Percentiles rank a stretch among this genome's conserved stretches.
Evolutionary conservation across 495 filamentous ascomycete species (phyloP).

Genomic region (Penicillium flavigenum): DNA sequence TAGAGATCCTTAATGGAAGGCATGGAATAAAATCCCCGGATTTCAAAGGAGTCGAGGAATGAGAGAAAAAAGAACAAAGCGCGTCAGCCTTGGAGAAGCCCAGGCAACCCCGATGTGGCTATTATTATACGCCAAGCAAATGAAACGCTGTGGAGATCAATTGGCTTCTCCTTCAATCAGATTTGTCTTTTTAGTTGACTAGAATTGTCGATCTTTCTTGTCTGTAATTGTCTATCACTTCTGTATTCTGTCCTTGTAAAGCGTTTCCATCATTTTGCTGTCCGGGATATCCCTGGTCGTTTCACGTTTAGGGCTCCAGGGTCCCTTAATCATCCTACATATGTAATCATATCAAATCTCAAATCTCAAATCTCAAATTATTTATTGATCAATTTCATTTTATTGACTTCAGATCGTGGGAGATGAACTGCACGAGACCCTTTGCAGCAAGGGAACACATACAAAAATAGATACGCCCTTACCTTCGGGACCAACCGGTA

Average conservation of each 20-base stretch:
- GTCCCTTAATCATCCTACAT: neutral
- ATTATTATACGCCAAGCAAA: slow-evolving; percentile 10
- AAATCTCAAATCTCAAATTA: neutral
- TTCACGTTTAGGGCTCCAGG: no score
- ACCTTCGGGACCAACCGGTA: neutral
- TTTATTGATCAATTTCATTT: neutral
- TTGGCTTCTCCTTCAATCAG: slow-evolving; percentile 8
- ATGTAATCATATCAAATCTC: neutral
- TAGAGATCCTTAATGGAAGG: slow-evolving; percentile 20
- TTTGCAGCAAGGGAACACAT: slow-evolving; percentile 1
- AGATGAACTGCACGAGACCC: slow-evolving; percentile 9
- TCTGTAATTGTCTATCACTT: neutral
- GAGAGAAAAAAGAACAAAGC: slow-evolving; percentile 7
- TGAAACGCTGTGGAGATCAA: slow-evolving; percentile 5
- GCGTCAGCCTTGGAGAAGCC: neutral
- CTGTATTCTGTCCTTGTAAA: neutral
- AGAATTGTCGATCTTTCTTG: neutral
- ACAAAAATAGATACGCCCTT: slow-evolving; percentile 10
- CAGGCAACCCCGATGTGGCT: neutral
- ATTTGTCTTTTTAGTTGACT: neutral
- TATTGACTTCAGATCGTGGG: slow-evolving; percentile 6
- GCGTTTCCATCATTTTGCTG: neutral
- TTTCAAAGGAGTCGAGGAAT: slow-evolving; percentile 11
- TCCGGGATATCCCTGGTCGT: neutral
- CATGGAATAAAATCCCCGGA: slow-evolving; percentile 22